Evolutionary conservation across 2,329 filamentous ascomycete species (phyloP), one percentile per base, ranked within the genome.

Genomic region (Lecanicillium sp.): DNA sequence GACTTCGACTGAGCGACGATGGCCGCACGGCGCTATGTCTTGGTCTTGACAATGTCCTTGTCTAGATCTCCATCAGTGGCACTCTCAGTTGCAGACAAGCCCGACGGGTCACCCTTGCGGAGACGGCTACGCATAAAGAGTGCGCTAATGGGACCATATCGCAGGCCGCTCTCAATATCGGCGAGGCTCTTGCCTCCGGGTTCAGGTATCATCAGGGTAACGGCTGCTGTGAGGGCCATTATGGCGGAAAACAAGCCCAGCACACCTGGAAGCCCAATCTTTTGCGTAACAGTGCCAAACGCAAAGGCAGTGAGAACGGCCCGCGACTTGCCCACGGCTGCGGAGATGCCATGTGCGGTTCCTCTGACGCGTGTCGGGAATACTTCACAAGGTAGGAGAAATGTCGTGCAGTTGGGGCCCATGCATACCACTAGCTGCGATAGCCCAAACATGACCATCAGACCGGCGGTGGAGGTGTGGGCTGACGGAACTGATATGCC

Each of bases 321-420:
- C 6, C 31, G 8, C 6, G n/a, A 33, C 18, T 33, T 33, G 31
- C 31, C 31, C 9, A 33, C 17, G 10, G 31, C 31, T 5, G 31
- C 31, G 10, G 31, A 33, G 17, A 33, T 33, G 4, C 31, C 31
- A 14, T 33, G 31, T 9, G 31, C 31, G 7, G 31, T 33, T 7
- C 31, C 31, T 33, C 31, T 17, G 6, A 33, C 15, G 15, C 31
- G 31, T 17, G 31, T 18, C 7, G 31, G 31, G 18, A 33, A 33
- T 33, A 33, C 31, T 33, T 33, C 31, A 20, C 31, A 33, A 11
- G 31, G 31, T 7, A 33, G 11, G 8, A 33, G 17, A 20, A 33
- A 33, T 4, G 31, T 33, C 17, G 31, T 33, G 31, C 31, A 33
- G n/a, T 33, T 33, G n/a, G 31, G 31, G 4, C 31, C 31, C 31